Evolutionary conservation across 2,329 filamentous ascomycete genomes (phyloP).

Genomic region (Clarireedia monteithiana): DNA sequence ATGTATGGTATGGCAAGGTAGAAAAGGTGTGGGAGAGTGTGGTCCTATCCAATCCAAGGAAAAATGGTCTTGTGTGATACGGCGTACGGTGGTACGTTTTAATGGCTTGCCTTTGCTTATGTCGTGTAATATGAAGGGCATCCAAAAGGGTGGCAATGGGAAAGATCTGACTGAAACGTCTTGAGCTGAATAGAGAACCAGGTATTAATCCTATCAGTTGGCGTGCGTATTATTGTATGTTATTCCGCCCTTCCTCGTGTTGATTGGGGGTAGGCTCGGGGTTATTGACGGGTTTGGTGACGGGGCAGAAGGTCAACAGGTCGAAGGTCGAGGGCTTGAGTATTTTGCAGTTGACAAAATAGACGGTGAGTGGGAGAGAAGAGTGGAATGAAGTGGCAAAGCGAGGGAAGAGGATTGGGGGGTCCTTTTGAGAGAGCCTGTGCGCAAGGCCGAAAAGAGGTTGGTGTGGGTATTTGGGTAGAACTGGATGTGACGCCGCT

Average conservation of each 20-base stretch:
- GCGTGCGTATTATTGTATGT: neutral
- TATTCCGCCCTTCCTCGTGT: neutral
- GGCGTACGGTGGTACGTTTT: neutral
- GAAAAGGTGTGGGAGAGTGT: neutral
- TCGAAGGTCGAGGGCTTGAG: conserved; percentile 1
- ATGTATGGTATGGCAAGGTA: neutral
- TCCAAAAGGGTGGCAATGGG: conserved; percentile 9
- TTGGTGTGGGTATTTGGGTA: neutral
- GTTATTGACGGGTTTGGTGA: conserved; percentile 2
- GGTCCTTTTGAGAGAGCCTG: neutral
- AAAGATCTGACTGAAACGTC: conserved; percentile 16
- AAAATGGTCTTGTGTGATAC: conserved; percentile 10
- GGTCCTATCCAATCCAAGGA: conserved; percentile 16
- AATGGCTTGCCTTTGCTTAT: neutral
- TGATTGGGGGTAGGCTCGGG: neutral
- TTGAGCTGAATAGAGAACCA: conserved; percentile 14
- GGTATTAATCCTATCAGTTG: conserved; percentile 11
- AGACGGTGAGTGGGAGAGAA: neutral
- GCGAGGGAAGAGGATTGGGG: conserved; percentile 4
- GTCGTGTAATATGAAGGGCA: conserved; percentile 5
- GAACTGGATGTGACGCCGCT: neutral
- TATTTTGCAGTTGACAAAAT: conserved; percentile 1
- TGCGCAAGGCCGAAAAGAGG: neutral
- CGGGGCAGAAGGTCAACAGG: neutral
- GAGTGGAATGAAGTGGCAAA: conserved; percentile 1